These are phyloP conservation scores for Penicillium canariense DNA, from an alignment of 495 filamentous ascomycete species.

Conservation along the genomic window DNA sequence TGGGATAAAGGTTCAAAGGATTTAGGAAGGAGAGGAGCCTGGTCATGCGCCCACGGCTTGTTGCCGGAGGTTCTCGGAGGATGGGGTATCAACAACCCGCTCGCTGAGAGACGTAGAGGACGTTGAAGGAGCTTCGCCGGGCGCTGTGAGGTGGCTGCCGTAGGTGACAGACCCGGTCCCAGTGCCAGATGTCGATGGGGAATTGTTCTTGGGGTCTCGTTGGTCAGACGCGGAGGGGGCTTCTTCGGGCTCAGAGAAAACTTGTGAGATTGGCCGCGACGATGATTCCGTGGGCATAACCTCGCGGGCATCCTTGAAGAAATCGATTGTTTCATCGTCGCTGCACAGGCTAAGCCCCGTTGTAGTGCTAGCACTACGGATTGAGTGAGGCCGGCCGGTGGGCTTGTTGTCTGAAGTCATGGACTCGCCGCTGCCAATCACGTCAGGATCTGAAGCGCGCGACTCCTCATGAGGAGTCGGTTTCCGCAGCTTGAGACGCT, in stretches of 20 bases:
- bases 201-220: neutral
- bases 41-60: constrained; percentile 34
- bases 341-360: constrained; percentile 33
- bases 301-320: constrained; percentile 26
- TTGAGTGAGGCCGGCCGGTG: constrained; percentile 33
- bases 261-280: neutral
- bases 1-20: neutral
- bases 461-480: constrained; percentile 49
- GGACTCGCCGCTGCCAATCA: constrained; percentile 34
- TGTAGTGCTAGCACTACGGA: constrained; percentile 39
- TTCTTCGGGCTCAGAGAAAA: neutral
- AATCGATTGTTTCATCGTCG: constrained; percentile 26
- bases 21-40: neutral
- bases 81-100: constrained; percentile 19
- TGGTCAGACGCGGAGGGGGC: neutral
- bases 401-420: constrained; percentile 26
- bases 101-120: constrained; percentile 23
- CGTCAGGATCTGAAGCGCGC: constrained; percentile 36
- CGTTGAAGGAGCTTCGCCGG: constrained; percentile 14
- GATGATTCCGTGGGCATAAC: constrained; percentile 6
- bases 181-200: constrained; percentile 4
- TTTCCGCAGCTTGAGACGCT: constrained; percentile 61
- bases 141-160: constrained; percentile 15
- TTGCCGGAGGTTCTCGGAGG: constrained; percentile 28
- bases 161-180: constrained; percentile 8